Evolutionary conservation across 345 rosid species (phyloP).

Genomic region (Streptanthus diversifolius): DNA sequence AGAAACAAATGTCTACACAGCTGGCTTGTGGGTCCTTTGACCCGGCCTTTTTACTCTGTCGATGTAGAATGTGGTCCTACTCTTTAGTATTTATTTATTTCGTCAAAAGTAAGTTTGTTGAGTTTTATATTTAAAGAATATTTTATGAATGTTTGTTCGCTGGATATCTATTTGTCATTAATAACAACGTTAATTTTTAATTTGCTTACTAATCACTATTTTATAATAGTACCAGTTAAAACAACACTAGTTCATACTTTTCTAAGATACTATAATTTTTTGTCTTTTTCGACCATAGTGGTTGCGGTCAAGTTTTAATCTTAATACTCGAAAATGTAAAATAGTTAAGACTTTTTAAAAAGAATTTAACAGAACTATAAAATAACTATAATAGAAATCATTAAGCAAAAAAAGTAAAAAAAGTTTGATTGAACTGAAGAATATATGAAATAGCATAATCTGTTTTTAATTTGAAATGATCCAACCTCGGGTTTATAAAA

Average conservation of each 20-base stretch:
- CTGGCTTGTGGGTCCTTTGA: conserved; percentile 28
- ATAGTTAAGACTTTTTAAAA: background rate
- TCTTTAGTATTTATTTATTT: background rate
- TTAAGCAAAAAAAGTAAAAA: no score
- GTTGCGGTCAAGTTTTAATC: background rate
- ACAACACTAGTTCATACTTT: conserved; percentile 3
- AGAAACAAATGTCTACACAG: conserved; percentile 36
- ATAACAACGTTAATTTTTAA: conserved; percentile 6
- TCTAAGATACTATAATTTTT: no score
- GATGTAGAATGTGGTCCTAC: conserved; percentile 32
- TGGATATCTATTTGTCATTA: conserved; percentile 35
- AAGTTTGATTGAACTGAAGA: background rate
- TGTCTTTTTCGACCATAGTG: background rate
- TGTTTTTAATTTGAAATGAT: background rate
- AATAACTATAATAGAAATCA: background rate
- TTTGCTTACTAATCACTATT: background rate
- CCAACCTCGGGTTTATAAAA: background rate
- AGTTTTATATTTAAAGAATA: conserved; percentile 25
- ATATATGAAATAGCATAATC: background rate
- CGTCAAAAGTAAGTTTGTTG: conserved; percentile 21
- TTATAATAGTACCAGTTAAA: conserved; percentile 1
- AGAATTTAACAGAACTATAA: background rate
- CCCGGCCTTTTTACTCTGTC: conserved; percentile 34
- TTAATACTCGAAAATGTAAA: background rate
- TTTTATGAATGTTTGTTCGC: conserved; percentile 39